phyloP scores from a whole-genome alignment of 306 rosid species.

The Glycine soja region DNA sequence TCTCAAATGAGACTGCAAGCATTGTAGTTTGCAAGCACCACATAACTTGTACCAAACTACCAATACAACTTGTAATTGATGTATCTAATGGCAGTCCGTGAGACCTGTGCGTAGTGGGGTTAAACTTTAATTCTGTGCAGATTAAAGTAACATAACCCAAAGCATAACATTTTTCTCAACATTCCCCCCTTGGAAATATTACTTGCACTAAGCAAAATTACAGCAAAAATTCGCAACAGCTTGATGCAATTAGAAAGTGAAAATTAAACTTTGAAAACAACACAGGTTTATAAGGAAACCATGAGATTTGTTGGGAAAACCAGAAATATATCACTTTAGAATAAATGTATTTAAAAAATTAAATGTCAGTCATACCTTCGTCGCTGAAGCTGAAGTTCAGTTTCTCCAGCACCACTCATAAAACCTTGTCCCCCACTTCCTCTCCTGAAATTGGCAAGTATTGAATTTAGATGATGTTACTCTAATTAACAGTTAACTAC shows the following conservation, averaged over 20 bases:
- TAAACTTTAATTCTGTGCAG: background rate
- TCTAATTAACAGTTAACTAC: slow-evolving; percentile 25
- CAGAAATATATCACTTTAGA: slow-evolving; percentile 30
- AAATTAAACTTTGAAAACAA: slow-evolving; percentile 17
- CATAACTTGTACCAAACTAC: background rate
- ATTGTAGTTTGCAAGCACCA: slow-evolving; percentile 20
- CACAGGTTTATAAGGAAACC: slow-evolving; percentile 23
- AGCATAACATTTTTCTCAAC: background rate
- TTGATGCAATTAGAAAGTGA: slow-evolving; percentile 6
- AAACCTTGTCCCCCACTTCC: slow-evolving; percentile 97
- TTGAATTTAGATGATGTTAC: slow-evolving; percentile 27
- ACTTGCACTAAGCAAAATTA: background rate
- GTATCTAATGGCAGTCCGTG: slow-evolving; percentile 6
- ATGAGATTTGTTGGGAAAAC: slow-evolving; percentile 19
- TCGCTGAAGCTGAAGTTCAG: slow-evolving; percentile 95
- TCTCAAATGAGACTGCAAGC: background rate
- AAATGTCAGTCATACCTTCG: slow-evolving; percentile 66
- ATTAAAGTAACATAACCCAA: slow-evolving; percentile 17
- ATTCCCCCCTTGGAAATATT: slow-evolving; percentile 28
- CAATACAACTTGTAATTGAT: slow-evolving; percentile 6
- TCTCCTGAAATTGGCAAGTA: slow-evolving; percentile 68
- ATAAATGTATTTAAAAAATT: slow-evolving; percentile 42
- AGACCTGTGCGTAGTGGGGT: background rate
- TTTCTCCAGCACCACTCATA: slow-evolving; percentile 98
- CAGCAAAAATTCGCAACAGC: slow-evolving; percentile 16